Conservation (phyloP, 306 rosid genomes). For the Cucurbita argyrosperma region DNA sequence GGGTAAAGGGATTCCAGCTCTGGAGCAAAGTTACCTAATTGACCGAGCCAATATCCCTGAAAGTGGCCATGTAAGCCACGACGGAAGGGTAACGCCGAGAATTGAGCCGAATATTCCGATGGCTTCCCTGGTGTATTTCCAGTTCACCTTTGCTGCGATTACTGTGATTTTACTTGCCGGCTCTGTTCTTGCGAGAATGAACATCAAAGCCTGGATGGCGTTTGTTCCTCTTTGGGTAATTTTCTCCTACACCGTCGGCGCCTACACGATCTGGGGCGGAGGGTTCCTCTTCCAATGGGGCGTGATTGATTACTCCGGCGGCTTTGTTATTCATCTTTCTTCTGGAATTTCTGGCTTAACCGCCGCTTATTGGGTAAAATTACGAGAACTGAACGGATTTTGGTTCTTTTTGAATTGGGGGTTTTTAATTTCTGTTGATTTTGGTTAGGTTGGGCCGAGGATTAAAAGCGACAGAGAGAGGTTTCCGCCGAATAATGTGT, state of each 20-base stretch:
- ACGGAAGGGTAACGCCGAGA: slow-evolving; percentile 7
- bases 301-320: slow-evolving; percentile 85
- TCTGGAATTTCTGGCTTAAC: slow-evolving; percentile 77
- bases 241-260: slow-evolving; percentile 81
- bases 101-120: slow-evolving; percentile 43
- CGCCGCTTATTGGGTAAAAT: slow-evolving; percentile 76
- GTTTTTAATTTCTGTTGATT: not conserved
- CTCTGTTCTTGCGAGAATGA: slow-evolving; percentile 81
- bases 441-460: slow-evolving; percentile 68
- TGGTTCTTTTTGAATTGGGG: not conserved
- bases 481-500: slow-evolving; percentile 75
- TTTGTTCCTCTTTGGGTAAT: slow-evolving; percentile 85
- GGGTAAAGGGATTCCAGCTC: slow-evolving; percentile 60
- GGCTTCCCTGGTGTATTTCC: slow-evolving; percentile 78
- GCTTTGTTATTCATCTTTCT: slow-evolving; percentile 77
- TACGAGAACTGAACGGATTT: not conserved
- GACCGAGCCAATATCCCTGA: slow-evolving; percentile 32
- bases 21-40: slow-evolving; percentile 39
- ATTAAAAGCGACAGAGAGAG: slow-evolving; percentile 75
- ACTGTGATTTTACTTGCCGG: slow-evolving; percentile 61
- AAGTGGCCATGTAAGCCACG: slow-evolving; percentile 3
- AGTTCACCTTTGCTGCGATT: slow-evolving; percentile 75
- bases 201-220: slow-evolving; percentile 92
- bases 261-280: slow-evolving; percentile 78
- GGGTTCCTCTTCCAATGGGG: slow-evolving; percentile 85